A percentile compares a stretch with the other conserved stretches of the same genome.
These are phyloP conservation scores for Bryoerythrophyllum caledonicum DNA, from an alignment of 225 moss, liverwort and hornwort genomes.

Conservation along the genomic window DNA sequence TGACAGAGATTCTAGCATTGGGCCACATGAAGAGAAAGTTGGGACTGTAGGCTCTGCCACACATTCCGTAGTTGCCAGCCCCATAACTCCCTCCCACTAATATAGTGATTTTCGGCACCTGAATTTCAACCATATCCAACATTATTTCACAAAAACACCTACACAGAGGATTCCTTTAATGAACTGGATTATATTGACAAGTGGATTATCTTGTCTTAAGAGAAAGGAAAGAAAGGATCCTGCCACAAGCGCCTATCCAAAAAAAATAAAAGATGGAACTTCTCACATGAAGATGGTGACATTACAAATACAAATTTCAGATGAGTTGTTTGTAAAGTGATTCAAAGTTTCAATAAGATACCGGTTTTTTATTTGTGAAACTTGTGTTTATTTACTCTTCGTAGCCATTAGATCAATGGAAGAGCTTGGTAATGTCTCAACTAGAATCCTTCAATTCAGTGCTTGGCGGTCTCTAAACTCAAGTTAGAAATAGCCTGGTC, in stretches of 20 bases:
- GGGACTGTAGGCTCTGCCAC: conserved; percentile 96
- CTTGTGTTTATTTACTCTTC: too few relatives aligned
- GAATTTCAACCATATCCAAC: conserved; percentile 24
- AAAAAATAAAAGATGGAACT: not conserved
- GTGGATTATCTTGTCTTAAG: not conserved
- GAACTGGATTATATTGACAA: conserved; percentile 1
- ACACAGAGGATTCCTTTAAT: not conserved
- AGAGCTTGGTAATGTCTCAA: too few relatives aligned
- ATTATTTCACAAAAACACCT: conserved; percentile 16
- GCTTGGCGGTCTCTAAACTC: too few relatives aligned
- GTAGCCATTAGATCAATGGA: too few relatives aligned
- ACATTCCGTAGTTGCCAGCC: conserved; percentile 99
- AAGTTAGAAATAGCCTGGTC: too few relatives aligned
- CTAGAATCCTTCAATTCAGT: too few relatives aligned
- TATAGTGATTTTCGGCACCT: conserved; percentile 95
- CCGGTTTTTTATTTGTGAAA: too few relatives aligned
- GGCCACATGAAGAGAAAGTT: conserved; percentile 99
- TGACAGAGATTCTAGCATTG: conserved; percentile 97
- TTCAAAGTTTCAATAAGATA: too few relatives aligned
- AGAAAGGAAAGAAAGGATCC: conserved; percentile 17
- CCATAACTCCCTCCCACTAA: conserved; percentile 97
- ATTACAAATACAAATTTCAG: not conserved
- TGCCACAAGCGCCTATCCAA: conserved; percentile 10
- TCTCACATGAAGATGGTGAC: too few relatives aligned
- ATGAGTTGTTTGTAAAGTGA: not conserved